Evolutionary conservation across 805 yeast genomes (phyloP).

Genomic region (Candida taoyuanica): DNA sequence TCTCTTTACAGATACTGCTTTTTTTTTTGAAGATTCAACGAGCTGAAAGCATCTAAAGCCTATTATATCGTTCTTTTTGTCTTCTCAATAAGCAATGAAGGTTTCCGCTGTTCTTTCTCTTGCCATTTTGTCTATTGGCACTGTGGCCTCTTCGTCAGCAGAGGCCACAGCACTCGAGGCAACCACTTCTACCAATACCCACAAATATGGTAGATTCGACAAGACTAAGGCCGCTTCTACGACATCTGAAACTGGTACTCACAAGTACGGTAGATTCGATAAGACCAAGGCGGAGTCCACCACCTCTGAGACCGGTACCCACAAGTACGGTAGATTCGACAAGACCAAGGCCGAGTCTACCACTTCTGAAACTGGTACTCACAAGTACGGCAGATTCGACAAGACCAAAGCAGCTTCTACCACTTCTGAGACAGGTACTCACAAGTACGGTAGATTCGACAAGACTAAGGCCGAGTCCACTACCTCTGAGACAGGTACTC

Average conservation of each 20-base stretch:
- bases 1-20: background rate
- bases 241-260: slow-evolving; percentile 43
- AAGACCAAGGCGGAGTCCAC: slow-evolving; percentile 28
- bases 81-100: slow-evolving; percentile 22
- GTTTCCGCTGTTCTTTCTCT: slow-evolving; percentile 19
- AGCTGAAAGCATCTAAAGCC: background rate
- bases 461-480: slow-evolving; percentile 36
- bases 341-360: slow-evolving; percentile 37
- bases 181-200: slow-evolving; percentile 39
- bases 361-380: slow-evolving; percentile 41
- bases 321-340: slow-evolving; percentile 52
- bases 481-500: slow-evolving; percentile 45
- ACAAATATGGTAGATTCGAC: slow-evolving; percentile 52
- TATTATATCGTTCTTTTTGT: too few species aligned
- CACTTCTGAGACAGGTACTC: slow-evolving; percentile 41
- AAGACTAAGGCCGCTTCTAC: slow-evolving; percentile 37
- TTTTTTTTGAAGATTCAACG: background rate
- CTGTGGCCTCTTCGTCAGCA: slow-evolving; percentile 25
- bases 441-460: slow-evolving; percentile 52
- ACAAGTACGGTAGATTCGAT: slow-evolving; percentile 44
- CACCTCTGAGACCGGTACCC: slow-evolving; percentile 32
- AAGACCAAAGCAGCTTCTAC: slow-evolving; percentile 9
- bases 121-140: slow-evolving; percentile 21
- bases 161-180: too few species aligned
- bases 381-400: slow-evolving; percentile 46